Evolutionary conservation across 108 stramenopile species (phyloP), one percentile per base, ranked within the genome.

Genomic region (Cylindrotheca closterium): DNA sequence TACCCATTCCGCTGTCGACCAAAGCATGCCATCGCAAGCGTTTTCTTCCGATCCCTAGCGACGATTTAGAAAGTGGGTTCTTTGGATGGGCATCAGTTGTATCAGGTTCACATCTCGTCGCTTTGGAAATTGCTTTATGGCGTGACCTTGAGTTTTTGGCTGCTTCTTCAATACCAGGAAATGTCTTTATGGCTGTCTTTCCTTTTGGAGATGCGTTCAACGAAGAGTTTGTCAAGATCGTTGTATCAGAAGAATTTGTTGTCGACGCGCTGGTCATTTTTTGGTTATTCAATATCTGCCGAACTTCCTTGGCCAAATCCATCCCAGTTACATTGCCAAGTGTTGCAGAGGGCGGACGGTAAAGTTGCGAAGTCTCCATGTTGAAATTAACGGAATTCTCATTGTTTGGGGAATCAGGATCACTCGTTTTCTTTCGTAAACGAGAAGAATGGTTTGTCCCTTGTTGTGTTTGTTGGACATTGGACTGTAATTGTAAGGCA

Each of bases 1-100:
- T 55, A 23, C 88, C 88, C 88, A 89, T 89, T 15, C 88, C 88
- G 29, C 70, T 74, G 55, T 89, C 88, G 0, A 89, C 79, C 48
- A 85, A 42, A 7, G 77, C 80, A 69, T 85, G 88, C 74, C 78
- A 89, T 51, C 84, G 70, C 21, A 89, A 56, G 27, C 73, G 68
- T 62, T 81, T 81, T 30, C 60, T 47, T 2, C 29, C 34, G 4
- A 24, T 45, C 22, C 51, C 47, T n/a, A 67, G 66, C 0, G 23
- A 32, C 7, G 58, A 50, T 48, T 57, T 75, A n/a, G 58, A 49
- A 23, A 42, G 23, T 1, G 29, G 54, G 17, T 47, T 23, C 29
- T 51, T 57, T 42, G 30, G 42, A 19, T 71, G 59, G 26, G 56
- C 55, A 10, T 55, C 60, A 18, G 62, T 67, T 18, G 47, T 59